Evolutionary conservation across 768 basidiomycete genomes (phyloP).

Genomic region (Amylocystis lapponica): DNA sequence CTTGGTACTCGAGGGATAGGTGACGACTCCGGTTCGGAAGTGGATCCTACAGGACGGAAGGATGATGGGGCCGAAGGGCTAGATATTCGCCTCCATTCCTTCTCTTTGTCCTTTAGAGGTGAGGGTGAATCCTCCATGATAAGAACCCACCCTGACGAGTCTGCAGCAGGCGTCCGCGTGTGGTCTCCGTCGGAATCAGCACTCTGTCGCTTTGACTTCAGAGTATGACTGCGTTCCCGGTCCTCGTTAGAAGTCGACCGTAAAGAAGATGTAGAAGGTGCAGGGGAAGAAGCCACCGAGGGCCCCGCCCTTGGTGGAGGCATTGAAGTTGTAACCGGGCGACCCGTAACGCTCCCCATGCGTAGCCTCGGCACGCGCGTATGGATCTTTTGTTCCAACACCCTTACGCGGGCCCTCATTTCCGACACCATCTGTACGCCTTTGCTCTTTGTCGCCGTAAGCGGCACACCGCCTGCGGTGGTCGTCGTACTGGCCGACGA

Average conservation of each 20-base stretch:
- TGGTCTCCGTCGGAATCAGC: slow-evolving; percentile 27
- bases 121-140: slow-evolving; percentile 86
- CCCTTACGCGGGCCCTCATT: slow-evolving; percentile 80
- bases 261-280: slow-evolving; percentile 14
- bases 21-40: slow-evolving; percentile 33
- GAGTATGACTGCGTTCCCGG: slow-evolving; percentile 22
- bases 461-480: slow-evolving; percentile 23
- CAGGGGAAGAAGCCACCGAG: slow-evolving; percentile 12
- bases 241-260: slow-evolving; percentile 15
- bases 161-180: slow-evolving; percentile 44
- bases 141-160: slow-evolving; percentile 79
- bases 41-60: slow-evolving; percentile 44
- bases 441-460: slow-evolving; percentile 61
- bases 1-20: slow-evolving; percentile 36
- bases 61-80: slow-evolving; percentile 55
- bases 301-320: slow-evolving; percentile 17
- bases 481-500: slow-evolving; percentile 29
- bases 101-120: slow-evolving; percentile 50
- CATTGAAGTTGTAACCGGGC: slow-evolving; percentile 36
- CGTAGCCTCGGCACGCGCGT: slow-evolving; percentile 81
- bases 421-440: slow-evolving; percentile 92
- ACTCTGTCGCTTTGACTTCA: slow-evolving; percentile 19
- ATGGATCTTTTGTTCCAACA: slow-evolving; percentile 81
- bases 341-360: slow-evolving; percentile 69
- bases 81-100: slow-evolving; percentile 53